phyloP scores from a whole-genome alignment of 768 basidiomycete species.

The Pleurotus sapidus region DNA sequence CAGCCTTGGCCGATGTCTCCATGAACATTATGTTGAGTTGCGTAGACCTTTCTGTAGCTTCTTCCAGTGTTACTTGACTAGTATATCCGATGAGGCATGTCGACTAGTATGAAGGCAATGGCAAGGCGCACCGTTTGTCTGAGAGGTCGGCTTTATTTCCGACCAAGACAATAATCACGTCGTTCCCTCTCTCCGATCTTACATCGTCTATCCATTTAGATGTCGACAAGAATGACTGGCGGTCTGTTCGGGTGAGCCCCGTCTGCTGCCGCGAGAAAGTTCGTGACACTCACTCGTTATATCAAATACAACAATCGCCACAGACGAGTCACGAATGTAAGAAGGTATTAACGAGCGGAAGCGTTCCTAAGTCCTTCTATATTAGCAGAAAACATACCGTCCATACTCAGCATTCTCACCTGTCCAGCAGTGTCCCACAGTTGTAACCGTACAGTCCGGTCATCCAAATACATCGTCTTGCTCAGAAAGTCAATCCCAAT shows the following conservation, averaged over 20 bases:
- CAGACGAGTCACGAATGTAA: constrained; percentile 98
- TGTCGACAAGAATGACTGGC: constrained; percentile 97
- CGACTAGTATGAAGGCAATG: not conserved
- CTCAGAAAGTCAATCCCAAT: constrained; percentile 99
- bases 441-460: constrained; percentile 95
- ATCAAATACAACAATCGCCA: constrained; percentile 98
- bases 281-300: constrained; percentile 78
- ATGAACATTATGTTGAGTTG: constrained; percentile 97
- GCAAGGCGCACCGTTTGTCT: constrained; percentile 81
- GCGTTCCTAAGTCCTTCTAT: constrained; percentile 63
- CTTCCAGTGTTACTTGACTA: constrained; percentile 98
- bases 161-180: constrained; percentile 97
- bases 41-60: constrained; percentile 88
- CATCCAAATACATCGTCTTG: constrained; percentile 99
- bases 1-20: constrained; percentile 99
- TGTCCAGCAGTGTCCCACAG: constrained; percentile 99
- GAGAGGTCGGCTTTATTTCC: constrained; percentile 99
- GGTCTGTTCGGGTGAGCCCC: constrained; percentile 49
- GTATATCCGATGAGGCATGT: constrained; percentile 2
- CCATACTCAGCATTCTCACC: constrained; percentile 35
- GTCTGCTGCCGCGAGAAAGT: constrained; percentile 1
- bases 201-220: constrained; percentile 99
- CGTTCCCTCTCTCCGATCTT: constrained; percentile 92
- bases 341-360: constrained; percentile 97
- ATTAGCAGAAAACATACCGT: not conserved